Evolutionary conservation across 805 yeast genomes (phyloP).

Genomic region (Sugiyamaella smithiae): DNA sequence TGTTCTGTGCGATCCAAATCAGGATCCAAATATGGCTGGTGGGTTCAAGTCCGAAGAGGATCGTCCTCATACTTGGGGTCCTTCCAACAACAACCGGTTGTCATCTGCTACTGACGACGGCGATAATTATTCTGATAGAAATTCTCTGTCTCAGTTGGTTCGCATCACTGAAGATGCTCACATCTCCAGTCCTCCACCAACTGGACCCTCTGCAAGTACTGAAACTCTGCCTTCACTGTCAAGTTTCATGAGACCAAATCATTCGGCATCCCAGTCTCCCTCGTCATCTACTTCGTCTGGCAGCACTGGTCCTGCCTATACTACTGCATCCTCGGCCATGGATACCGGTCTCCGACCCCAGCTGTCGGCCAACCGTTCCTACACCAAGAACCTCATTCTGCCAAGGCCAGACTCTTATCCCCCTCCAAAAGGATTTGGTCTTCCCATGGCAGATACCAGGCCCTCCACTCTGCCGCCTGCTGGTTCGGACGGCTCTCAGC

Average conservation of each 20-base stretch:
- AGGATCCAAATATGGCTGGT: slow-evolving; percentile 8
- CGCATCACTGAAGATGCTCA: slow-evolving; percentile 26
- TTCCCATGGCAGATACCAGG: slow-evolving; percentile 29
- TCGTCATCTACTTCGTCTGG: slow-evolving; percentile 5
- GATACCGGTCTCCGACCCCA: slow-evolving; percentile 20
- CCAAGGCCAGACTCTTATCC: slow-evolving; percentile 32
- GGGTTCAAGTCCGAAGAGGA: slow-evolving; percentile 23
- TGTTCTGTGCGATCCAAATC: slow-evolving; percentile 23
- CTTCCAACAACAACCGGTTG: slow-evolving; percentile 23
- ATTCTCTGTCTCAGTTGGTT: slow-evolving; percentile 26
- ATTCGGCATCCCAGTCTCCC: slow-evolving; percentile 1
- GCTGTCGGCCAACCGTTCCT: slow-evolving; percentile 28
- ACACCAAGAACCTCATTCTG: slow-evolving; percentile 29
- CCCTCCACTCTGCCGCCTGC: slow-evolving; percentile 25
- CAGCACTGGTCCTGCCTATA: background rate
- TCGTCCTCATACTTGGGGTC: slow-evolving; percentile 33
- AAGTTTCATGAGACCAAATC: slow-evolving; percentile 1
- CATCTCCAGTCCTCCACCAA: slow-evolving; percentile 22
- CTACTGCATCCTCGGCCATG: background rate
- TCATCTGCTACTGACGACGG: slow-evolving; percentile 25
- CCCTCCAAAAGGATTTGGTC: slow-evolving; percentile 23
- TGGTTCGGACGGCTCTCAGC: slow-evolving; percentile 17
- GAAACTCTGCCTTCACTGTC: slow-evolving; percentile 12
- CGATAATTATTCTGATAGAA: slow-evolving; percentile 21
- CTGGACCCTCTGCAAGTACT: background rate